A percentile compares a stretch with the other conserved stretches of the same genome.
Evolutionary conservation across 352 stramenopile species (phyloP).

Genomic region (Phytopythium montanum): DNA sequence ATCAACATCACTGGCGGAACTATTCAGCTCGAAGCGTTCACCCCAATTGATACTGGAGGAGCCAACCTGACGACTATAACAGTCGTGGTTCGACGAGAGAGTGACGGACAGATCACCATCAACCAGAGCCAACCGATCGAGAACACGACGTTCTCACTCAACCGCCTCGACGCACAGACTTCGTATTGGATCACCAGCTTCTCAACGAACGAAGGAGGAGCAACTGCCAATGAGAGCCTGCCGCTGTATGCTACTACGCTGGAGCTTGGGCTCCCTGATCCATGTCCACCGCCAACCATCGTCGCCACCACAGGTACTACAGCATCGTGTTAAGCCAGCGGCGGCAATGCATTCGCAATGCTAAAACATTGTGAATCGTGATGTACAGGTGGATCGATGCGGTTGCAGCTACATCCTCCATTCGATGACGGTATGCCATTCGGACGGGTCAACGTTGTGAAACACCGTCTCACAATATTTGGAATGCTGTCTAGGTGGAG

Average conservation of each 20-base stretch:
- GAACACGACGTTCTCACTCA: constrained; percentile 19
- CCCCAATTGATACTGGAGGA: constrained; percentile 36
- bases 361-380: background rate
- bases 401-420: constrained; percentile 31
- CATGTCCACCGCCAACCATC: constrained; percentile 38
- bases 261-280: constrained; percentile 22
- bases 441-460: background rate
- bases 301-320: constrained; percentile 43
- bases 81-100: constrained; percentile 17
- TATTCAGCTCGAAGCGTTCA: constrained; percentile 14
- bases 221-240: constrained; percentile 15
- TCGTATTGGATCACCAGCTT: constrained; percentile 30
- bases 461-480: background rate
- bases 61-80: constrained; percentile 18
- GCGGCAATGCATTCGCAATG: too few relatives aligned
- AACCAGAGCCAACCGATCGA: constrained; percentile 9
- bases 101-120: constrained; percentile 6
- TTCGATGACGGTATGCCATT: constrained; percentile 31
- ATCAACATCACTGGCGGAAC: constrained; percentile 13
- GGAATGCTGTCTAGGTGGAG: constrained; percentile 28
- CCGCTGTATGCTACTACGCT: constrained; percentile 17
- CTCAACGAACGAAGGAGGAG: constrained; percentile 18
- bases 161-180: constrained; percentile 31
- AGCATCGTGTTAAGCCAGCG: too few relatives aligned
- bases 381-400: constrained; percentile 38